phyloP scores from a whole-genome alignment of 2,329 filamentous ascomycete species.

The Dactylellina haptotyla region DNA sequence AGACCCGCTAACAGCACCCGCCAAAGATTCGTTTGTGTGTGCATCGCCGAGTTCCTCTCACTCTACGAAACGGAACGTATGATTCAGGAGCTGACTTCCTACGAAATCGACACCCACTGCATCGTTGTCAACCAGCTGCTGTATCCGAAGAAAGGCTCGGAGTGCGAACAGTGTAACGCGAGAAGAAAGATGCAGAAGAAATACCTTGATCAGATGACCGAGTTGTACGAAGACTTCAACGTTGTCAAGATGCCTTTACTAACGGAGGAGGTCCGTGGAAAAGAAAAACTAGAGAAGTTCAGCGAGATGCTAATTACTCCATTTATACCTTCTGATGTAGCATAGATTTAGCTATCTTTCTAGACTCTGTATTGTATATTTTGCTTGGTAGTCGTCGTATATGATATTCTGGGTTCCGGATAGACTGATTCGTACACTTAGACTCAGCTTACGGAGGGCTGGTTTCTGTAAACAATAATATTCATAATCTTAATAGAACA shows the following conservation, averaged over 20 bases:
- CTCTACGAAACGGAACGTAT: slow-evolving; percentile 99
- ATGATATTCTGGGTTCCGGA: no score
- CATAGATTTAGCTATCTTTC: slow-evolving; percentile 54
- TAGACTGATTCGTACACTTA: no score
- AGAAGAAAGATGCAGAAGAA: slow-evolving; percentile 99
- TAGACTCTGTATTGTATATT: no score
- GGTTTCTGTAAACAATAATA: no score
- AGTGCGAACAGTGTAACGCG: slow-evolving; percentile 94
- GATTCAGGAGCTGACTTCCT: slow-evolving; percentile 96
- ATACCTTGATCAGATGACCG: slow-evolving; percentile 97
- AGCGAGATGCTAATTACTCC: slow-evolving; percentile 84
- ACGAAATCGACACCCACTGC: slow-evolving; percentile 93
- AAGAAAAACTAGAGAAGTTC: slow-evolving; percentile 91
- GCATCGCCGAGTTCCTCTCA: slow-evolving; percentile 95
- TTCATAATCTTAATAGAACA: no score
- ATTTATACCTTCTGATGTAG: slow-evolving; percentile 72
- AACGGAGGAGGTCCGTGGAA: slow-evolving; percentile 93
- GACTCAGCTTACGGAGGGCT: no score
- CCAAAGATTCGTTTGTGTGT: slow-evolving; percentile 91
- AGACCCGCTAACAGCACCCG: slow-evolving; percentile 64
- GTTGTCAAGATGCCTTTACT: slow-evolving; percentile 97
- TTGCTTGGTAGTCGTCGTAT: no score
- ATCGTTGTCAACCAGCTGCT: slow-evolving; percentile 98
- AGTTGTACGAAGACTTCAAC: slow-evolving; percentile 98
- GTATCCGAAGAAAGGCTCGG: slow-evolving; percentile 84